Evolutionary conservation across 164 flowering plant species (phyloP).

Genomic region (Vitis labrusca): DNA sequence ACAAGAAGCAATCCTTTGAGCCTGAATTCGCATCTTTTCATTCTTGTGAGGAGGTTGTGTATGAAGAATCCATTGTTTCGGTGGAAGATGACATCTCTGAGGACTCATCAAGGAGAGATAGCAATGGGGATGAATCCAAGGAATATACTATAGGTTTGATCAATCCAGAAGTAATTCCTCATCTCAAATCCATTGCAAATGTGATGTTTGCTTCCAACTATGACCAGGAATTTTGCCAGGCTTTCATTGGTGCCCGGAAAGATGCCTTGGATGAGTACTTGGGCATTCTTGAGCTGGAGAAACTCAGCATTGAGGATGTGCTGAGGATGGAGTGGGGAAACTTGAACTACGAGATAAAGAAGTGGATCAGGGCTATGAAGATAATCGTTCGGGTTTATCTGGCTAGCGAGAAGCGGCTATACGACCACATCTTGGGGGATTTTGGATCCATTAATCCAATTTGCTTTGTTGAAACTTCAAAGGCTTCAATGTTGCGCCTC

Average conservation of each 20-base stretch:
- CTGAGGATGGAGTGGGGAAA: slow-evolving; percentile 41
- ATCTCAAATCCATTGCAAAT: slow-evolving; percentile 37
- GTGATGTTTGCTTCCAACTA: slow-evolving; percentile 40
- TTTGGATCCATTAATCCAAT: slow-evolving; percentile 18
- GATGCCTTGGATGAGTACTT: slow-evolving; percentile 39
- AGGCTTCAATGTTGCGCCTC: slow-evolving; percentile 27
- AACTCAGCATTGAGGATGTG: slow-evolving; percentile 43
- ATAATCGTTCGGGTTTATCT: slow-evolving; percentile 36
- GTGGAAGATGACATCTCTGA: slow-evolving; percentile 26
- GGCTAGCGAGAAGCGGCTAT: slow-evolving; percentile 35
- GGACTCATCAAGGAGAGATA: slow-evolving; percentile 11
- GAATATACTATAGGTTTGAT: slow-evolving; percentile 28
- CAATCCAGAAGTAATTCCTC: slow-evolving; percentile 32
- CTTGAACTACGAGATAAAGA: slow-evolving; percentile 34
- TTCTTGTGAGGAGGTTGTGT: slow-evolving; percentile 14
- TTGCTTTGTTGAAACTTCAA: slow-evolving; percentile 37
- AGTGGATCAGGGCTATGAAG: slow-evolving; percentile 44
- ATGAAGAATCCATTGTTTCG: slow-evolving; percentile 32
- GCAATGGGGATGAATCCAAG: slow-evolving; percentile 11
- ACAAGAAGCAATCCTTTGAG: slow-evolving; percentile 27
- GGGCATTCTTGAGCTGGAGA: slow-evolving; percentile 28
- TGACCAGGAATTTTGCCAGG: slow-evolving; percentile 36
- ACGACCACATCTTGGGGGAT: slow-evolving; percentile 31
- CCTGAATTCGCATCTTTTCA: slow-evolving; percentile 22
- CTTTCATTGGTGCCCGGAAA: slow-evolving; percentile 27